A percentile compares a stretch with the other conserved stretches of the same genome.
Conservation (phyloP, 139 green algal species). For the Chlamydomonas sp. region DNA sequence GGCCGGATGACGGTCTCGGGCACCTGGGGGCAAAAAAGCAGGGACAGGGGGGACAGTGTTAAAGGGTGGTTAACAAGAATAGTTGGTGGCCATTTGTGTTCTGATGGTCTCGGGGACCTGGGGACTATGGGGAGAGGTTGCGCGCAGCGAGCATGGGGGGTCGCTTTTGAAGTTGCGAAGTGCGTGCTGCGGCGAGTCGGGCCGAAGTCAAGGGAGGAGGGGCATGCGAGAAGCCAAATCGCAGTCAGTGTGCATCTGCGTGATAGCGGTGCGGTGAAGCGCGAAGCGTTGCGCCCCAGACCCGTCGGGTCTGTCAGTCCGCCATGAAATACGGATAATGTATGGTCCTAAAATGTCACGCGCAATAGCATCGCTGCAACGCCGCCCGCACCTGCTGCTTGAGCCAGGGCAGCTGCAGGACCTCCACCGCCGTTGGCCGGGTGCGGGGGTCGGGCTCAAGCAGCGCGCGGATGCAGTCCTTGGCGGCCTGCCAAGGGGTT, state of each 20-base stretch:
- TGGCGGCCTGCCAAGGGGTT: conserved; percentile 29
- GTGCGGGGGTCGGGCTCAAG: conserved; percentile 44
- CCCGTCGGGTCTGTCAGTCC: no score
- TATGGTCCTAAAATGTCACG: not conserved
- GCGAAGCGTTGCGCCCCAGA: no score
- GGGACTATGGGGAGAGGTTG: no score
- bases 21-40: not conserved
- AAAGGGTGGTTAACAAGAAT: not conserved
- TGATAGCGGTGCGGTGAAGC: no score
- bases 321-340: no score
- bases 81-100: not conserved
- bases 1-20: conserved; percentile 42
- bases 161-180: no score
- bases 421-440: conserved; percentile 43
- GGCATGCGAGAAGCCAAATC: no score
- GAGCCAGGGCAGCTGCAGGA: conserved; percentile 38
- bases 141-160: no score
- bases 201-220: no score
- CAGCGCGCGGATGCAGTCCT: conserved; percentile 61
- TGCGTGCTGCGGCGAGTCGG: no score
- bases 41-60: not conserved
- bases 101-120: no score
- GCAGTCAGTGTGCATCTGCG: no score
- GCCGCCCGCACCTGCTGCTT: conserved; percentile 7
- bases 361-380: not conserved